Conservation (phyloP, 2,329 filamentous ascomycete species). For the Monosporascus ibericus region DNA sequence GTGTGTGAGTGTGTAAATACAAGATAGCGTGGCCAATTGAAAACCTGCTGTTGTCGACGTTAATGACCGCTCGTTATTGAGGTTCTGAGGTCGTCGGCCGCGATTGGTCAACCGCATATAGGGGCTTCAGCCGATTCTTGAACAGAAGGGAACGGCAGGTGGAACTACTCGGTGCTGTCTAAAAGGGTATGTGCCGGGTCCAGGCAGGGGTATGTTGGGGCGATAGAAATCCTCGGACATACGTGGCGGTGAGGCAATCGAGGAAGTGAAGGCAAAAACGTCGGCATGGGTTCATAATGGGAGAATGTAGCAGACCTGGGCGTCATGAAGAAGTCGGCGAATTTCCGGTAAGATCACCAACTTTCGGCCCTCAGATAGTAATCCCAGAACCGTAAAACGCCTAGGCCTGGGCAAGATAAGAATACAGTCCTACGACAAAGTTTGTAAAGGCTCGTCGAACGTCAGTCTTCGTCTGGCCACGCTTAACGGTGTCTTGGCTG, state of each 20-base stretch:
- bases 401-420: neutral
- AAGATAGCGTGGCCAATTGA: neutral
- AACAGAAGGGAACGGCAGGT: too few species aligned
- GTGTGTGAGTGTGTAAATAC: neutral
- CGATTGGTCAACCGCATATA: neutral
- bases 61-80: neutral
- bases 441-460: constrained; percentile 63
- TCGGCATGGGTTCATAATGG: too few species aligned
- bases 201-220: too few species aligned
- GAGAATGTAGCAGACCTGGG: too few species aligned
- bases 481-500: constrained; percentile 51
- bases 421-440: neutral
- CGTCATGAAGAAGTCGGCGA: neutral
- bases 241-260: too few species aligned
- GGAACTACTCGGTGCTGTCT: too few species aligned
- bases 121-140: too few species aligned
- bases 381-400: neutral
- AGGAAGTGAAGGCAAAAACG: too few species aligned
- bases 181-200: too few species aligned
- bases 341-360: neutral
- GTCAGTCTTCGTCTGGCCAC: constrained; percentile 72
- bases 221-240: too few species aligned
- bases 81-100: neutral
- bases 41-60: neutral
- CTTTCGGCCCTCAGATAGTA: neutral